phyloP scores from a whole-genome alignment of 2,329 filamentous ascomycete species.

The Hypoxylon sp. region DNA sequence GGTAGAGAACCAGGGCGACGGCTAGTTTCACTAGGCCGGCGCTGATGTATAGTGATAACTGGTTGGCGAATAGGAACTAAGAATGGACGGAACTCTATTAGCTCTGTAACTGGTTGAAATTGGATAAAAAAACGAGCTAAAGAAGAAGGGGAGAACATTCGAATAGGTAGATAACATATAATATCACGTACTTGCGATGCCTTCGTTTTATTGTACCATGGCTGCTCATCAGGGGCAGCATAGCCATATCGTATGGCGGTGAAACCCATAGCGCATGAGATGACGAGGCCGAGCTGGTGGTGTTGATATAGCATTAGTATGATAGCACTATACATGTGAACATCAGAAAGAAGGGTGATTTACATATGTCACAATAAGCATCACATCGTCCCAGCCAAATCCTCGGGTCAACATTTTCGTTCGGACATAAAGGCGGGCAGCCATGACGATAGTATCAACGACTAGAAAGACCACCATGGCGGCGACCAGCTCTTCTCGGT shows the following conservation, averaged over 20 bases:
- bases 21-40: conserved; percentile 53
- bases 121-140: neutral
- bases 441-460: conserved; percentile 46
- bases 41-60: conserved; percentile 51
- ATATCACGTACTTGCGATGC: conserved; percentile 39
- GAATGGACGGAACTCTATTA: conserved; percentile 15
- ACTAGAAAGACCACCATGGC: conserved; percentile 49
- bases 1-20: conserved; percentile 53
- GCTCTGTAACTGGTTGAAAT: neutral
- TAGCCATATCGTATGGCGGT: conserved; percentile 52
- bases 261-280: conserved; percentile 50
- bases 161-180: neutral
- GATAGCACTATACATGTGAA: conserved; percentile 12
- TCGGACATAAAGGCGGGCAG: conserved; percentile 50
- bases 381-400: conserved; percentile 52
- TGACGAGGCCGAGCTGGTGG: conserved; percentile 50
- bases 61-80: conserved; percentile 52
- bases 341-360: conserved; percentile 11
- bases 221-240: conserved; percentile 45
- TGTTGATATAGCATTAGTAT: too few species aligned
- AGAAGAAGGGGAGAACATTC: neutral
- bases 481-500: conserved; percentile 46
- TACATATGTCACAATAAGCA: conserved; percentile 50
- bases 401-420: conserved; percentile 46
- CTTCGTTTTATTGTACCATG: conserved; percentile 45